Base-by-base conservation (phyloP, 805 yeast species). In the Dipodascus albidus region DNA sequence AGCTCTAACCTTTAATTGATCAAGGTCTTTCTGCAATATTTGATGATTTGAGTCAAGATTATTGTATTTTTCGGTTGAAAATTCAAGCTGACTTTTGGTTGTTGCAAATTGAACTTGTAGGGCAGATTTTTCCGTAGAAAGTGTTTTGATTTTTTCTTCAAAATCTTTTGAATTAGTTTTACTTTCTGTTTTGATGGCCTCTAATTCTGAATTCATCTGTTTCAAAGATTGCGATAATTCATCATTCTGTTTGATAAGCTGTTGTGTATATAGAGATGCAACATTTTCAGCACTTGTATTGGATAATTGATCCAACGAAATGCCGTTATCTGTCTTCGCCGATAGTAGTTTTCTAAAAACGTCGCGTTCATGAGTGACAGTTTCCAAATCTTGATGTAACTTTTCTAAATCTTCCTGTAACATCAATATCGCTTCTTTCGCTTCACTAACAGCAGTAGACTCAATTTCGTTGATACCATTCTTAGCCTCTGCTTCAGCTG, bases 281-380 rank as follows among this genome's bases (percentile, higher is more conserved):
- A 49, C 51, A 27, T 27, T 53, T 11, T 22, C 20, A 4, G 52
- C 23, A 2, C 35, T 3, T 2, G 41, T 9, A 11, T 52, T 51
- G 17, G 53, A 41, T 17, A 50, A 53, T 9, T 31, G 2, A 27
- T 31, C 14, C 23, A 22, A 4, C 9, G n/a, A 6, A 21, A 21
- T 17, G 14, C 11, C n/a, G 11, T 21, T 21, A 6, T 53, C 24
- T n/a, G 24, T 23, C 15, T 53, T 51, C 31, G 52, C 53, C 1
- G 57, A 52, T 11, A 62, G 53, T 58, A 63, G 64, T 52, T 60
- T 60, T 60, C 81, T 74, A 60, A 82, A 75, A 70, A 81, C 78
- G 59, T 89, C 95, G 53, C 89, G 77, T 64, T 87, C 95, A 56
- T 80, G 76, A 2, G 75, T 69, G 1, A 79, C 73, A 1, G 83